A percentile compares a stretch with the other conserved stretches of the same genome.
These are phyloP conservation scores for Suillus lakei DNA, from an alignment of 768 basidiomycete species.

Conservation along the genomic window DNA sequence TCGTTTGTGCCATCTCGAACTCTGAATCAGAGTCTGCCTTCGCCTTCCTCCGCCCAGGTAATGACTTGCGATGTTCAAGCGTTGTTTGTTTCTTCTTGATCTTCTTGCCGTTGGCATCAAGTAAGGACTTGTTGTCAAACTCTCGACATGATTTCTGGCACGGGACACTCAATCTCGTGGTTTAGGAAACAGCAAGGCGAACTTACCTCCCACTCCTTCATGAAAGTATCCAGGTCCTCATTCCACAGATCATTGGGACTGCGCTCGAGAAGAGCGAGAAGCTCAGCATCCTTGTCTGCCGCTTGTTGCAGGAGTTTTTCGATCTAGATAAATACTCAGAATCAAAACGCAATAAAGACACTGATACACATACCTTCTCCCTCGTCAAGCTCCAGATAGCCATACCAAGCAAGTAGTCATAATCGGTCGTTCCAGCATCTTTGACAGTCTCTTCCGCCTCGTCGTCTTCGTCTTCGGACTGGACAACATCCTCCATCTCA, in stretches of 20 bases:
- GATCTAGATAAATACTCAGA: slow-evolving; percentile 54
- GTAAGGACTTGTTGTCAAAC: slow-evolving; percentile 48
- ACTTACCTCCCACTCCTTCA: slow-evolving; percentile 84
- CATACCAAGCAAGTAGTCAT: slow-evolving; percentile 95
- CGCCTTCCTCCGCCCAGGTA: slow-evolving; percentile 44
- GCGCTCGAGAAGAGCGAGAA: slow-evolving; percentile 76
- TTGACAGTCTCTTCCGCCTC: slow-evolving; percentile 52
- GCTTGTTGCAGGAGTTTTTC: slow-evolving; percentile 83
- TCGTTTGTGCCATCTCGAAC: slow-evolving; percentile 35
- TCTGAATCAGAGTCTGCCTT: slow-evolving; percentile 47
- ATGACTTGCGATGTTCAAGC: slow-evolving; percentile 57
- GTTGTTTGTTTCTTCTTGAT: slow-evolving; percentile 62
- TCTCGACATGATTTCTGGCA: slow-evolving; percentile 44
- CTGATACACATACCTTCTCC: slow-evolving; percentile 67
- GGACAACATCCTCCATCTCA: slow-evolving; percentile 63
- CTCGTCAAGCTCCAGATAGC: slow-evolving; percentile 92
- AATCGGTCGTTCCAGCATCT: slow-evolving; percentile 63
- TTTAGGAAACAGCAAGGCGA: slow-evolving; percentile 1
- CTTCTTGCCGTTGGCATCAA: slow-evolving; percentile 55
- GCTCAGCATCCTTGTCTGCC: slow-evolving; percentile 80
- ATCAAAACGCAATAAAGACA: slow-evolving; percentile 12
- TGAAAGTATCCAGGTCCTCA: slow-evolving; percentile 82
- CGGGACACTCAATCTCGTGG: slow-evolving; percentile 6
- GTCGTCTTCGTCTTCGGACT: slow-evolving; percentile 54
- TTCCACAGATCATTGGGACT: slow-evolving; percentile 90